Base-by-base conservation (phyloP, 2,329 filamentous ascomycete species). In the Colletotrichum endophyticum region DNA sequence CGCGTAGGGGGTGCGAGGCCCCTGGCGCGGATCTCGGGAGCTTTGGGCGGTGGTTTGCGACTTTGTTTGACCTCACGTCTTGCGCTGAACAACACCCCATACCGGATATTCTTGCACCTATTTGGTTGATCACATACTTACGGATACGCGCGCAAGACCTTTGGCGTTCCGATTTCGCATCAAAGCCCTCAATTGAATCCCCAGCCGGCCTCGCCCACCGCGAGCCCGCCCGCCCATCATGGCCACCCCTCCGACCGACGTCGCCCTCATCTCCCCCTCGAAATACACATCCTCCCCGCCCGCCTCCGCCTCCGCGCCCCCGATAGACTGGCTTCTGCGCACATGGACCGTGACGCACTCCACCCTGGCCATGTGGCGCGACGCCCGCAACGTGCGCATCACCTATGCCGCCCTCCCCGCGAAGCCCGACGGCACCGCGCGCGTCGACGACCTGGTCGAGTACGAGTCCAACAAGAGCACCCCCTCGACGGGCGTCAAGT, bases 281-380 rank as follows among this genome's bases (percentile, higher is more conserved):
- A 90, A 89, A 80, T 91, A 91, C 80, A 76, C 83, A 56, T 9
- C 80, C 53, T 77, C 81, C 28, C 78, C 78, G 30, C 72, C 80
- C 3, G 75, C 77, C 49, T 76, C 82, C 3, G 73, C 77, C 53
- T 76, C 82, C 16, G 78, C 87, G 2, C 92, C 92, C 6, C 82
- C 90, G 4, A 83, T 92, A 30, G 84, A 89, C 73, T 94, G 91
- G 89, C 90, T 95, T 62, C 85, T 88, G 69, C 88, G 92, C 76
- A 94, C 91, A 75, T 96, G 94, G 94, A 86, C 90, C 80, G 93
- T 96, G 73, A 95, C 94, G 13, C 93, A 95, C 86, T 94, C 92
- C 6, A 95, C 94, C 7, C 91, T 96, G 13, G 86, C 91, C 78
- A 96, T 97, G 94, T 98, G 95, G 95, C 92, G 92, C 80, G 90